Base-by-base conservation (phyloP, 768 basidiomycete species). In the Suillus occidentalis region DNA sequence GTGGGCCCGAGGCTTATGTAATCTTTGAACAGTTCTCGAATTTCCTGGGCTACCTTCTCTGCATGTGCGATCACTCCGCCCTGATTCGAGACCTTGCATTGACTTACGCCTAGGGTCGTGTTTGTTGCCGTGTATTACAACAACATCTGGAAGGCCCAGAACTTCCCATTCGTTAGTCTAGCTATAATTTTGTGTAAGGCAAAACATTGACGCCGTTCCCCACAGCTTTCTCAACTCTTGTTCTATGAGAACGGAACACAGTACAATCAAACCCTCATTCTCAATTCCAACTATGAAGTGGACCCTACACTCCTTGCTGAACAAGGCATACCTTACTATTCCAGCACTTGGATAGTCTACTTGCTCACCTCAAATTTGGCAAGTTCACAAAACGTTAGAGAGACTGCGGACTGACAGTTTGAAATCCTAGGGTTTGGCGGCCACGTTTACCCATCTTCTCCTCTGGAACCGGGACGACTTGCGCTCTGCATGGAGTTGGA, bases 61-160 rank as follows among this genome's bases (percentile, higher is more conserved):
- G 84, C 81, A 82, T 85, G 82, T 83, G 60, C 61, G 78, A 66
- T 14, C 28, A 3, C 13, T 34, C 12, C 34, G 12, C 31, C 50
- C 34, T 31, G 36, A 31, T 50, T 28, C 7, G 10, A 45, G 42
- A 57, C 61, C 62, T 31, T 64, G 37, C 22, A 60, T 60, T 47
- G 8, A 16, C 60, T 10, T 37, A 14, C 25, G 39, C 28, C 34
- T 53, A 72, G 71, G 34, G 67, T 73, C 39, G 68, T 69, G 34
- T 73, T 73, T 47, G 62, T 67, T 31, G 72, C 61, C 14, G 69
- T 76, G 13, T 76, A 72, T 58, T 75, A 80, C 6, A 76, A 70
- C 58, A 86, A 88, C 66, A 74, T 79, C 18, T 87, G 85, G 85
- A 77, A 81, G 43, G 81, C 79, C 6, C 83, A 86, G 71, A 80